phyloP scores from a whole-genome alignment of 805 yeast genomes.

The Pichia nakasei region DNA sequence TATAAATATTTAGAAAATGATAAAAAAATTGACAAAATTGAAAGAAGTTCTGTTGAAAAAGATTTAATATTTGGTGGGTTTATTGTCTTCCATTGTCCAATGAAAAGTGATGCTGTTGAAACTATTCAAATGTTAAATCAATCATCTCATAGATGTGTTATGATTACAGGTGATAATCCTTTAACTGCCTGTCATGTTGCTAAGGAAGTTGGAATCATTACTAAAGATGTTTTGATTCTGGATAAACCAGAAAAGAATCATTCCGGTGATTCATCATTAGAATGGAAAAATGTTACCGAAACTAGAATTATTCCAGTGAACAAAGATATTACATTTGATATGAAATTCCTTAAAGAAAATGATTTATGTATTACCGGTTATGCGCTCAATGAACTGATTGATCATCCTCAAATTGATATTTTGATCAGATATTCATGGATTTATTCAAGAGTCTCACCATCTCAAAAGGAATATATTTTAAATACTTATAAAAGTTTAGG shows the following conservation, averaged over 20 bases:
- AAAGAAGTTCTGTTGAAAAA: constrained; percentile 70
- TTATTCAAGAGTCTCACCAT: constrained; percentile 94
- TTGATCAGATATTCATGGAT: constrained; percentile 90
- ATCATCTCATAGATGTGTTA: constrained; percentile 88
- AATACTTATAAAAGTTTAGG: constrained; percentile 79
- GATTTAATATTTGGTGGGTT: constrained; percentile 80
- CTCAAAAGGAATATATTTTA: constrained; percentile 88
- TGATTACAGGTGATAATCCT: constrained; percentile 99
- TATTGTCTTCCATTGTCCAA: constrained; percentile 93
- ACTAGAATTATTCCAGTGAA: constrained; percentile 59
- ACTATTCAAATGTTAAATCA: constrained; percentile 89
- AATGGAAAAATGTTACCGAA: constrained; percentile 83
- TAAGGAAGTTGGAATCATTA: constrained; percentile 80
- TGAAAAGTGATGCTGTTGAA: constrained; percentile 87
- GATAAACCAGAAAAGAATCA: constrained; percentile 69
- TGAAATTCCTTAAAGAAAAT: constrained; percentile 48
- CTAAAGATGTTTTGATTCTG: constrained; percentile 73
- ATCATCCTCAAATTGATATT: constrained; percentile 60
- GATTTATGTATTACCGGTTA: constrained; percentile 93
- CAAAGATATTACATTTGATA: constrained; percentile 48
- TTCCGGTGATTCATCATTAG: constrained; percentile 44
- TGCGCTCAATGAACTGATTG: constrained; percentile 61
- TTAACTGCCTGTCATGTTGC: constrained; percentile 98
- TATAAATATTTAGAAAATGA: constrained; percentile 55
- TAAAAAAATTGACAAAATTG: constrained; percentile 45